phyloP scores from a whole-genome alignment of 106 monocot species.

The Triglochin maritima region DNA sequence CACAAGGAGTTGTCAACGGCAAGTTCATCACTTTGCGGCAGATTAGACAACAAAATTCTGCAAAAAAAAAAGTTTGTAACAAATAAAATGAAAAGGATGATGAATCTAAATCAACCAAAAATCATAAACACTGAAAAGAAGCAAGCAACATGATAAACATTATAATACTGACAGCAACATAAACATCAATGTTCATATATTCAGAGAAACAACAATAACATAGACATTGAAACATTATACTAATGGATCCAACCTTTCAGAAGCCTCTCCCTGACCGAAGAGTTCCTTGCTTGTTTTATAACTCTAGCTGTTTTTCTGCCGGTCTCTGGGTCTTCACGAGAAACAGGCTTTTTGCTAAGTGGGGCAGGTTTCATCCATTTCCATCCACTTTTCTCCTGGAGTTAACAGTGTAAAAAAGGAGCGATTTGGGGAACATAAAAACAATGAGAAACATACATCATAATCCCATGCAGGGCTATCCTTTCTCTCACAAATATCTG shows the following conservation, averaged over 20 bases:
- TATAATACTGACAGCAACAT: no score
- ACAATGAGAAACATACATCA: slow-evolving; percentile 34
- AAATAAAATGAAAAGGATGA: neutral
- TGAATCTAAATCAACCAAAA: neutral
- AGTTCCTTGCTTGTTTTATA: slow-evolving; percentile 19
- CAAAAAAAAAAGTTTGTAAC: neutral
- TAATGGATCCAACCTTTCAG: slow-evolving; percentile 41
- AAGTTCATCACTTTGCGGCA: slow-evolving; percentile 54
- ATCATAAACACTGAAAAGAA: neutral
- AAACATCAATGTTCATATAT: neutral
- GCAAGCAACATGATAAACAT: no score
- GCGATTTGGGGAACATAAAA: no score
- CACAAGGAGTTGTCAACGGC: slow-evolving; percentile 83
- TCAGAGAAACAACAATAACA: neutral
- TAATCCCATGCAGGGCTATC: slow-evolving; percentile 77
- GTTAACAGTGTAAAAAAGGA: no score
- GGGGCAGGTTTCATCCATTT: slow-evolving; percentile 75
- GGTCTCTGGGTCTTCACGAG: slow-evolving; percentile 31
- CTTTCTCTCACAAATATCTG: slow-evolving; percentile 57
- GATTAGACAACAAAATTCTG: slow-evolving; percentile 73
- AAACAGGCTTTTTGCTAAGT: slow-evolving; percentile 41
- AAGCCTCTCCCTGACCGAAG: slow-evolving; percentile 41
- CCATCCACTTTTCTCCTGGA: slow-evolving; percentile 32
- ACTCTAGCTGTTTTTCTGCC: slow-evolving; percentile 21
- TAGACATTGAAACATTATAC: no score